A percentile compares a stretch with the other conserved stretches of the same genome.
Evolutionary conservation across 768 basidiomycete genomes (phyloP).

Genomic region (Amanita molliuscula): DNA sequence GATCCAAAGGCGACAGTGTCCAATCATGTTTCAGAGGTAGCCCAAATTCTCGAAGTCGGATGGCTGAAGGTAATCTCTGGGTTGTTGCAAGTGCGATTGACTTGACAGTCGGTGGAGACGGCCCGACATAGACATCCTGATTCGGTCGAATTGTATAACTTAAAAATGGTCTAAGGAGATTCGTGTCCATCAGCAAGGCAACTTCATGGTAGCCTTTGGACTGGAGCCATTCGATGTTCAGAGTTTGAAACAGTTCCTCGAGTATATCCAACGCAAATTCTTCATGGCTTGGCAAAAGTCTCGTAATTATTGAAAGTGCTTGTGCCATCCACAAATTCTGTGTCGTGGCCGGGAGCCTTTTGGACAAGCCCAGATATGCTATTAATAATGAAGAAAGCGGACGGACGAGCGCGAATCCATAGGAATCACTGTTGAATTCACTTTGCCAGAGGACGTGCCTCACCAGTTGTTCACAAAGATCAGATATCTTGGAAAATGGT

Average conservation of each 20-base stretch:
- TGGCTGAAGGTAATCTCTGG: conserved; percentile 29
- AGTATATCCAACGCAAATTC: conserved; percentile 35
- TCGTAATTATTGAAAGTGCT: conserved; percentile 42
- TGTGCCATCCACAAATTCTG: conserved; percentile 59
- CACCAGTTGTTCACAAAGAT: conserved; percentile 37
- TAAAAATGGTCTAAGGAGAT: conserved; percentile 52
- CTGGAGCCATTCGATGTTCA: conserved; percentile 32
- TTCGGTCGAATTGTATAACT: conserved; percentile 32
- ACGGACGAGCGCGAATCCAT: conserved; percentile 29
- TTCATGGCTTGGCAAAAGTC: conserved; percentile 70
- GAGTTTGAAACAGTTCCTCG: conserved; percentile 22
- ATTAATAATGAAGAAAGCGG: conserved; percentile 45
- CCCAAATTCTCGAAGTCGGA: conserved; percentile 19
- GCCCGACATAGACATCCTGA: conserved; percentile 34
- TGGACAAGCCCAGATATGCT: conserved; percentile 49
- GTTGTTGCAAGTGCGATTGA: conserved; percentile 54
- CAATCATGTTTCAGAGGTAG: conserved; percentile 54
- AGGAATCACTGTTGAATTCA: conserved; percentile 12
- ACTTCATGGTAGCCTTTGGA: conserved; percentile 24
- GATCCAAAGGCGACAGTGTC: conserved; percentile 58
- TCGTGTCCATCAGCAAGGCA: conserved; percentile 40
- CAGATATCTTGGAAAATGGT: conserved; percentile 47
- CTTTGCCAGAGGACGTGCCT: conserved; percentile 41
- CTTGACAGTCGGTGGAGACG: conserved; percentile 35
- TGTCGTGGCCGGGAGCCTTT: conserved; percentile 41